phyloP scores from a whole-genome alignment of 2,329 filamentous ascomycete genomes.

The Trichoderma cornu-damae region DNA sequence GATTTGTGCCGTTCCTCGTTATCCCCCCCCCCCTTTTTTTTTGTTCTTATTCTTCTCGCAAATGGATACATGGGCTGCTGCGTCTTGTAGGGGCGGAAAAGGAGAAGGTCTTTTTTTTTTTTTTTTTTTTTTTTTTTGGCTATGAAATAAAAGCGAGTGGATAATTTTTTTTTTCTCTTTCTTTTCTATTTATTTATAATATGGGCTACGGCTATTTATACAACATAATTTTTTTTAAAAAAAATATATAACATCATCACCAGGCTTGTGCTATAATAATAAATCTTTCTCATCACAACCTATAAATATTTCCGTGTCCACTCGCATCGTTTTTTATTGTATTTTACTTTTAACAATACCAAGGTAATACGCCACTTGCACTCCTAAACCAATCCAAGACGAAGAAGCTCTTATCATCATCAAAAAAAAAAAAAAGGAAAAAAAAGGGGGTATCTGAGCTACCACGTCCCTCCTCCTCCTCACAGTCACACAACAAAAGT shows the following conservation, averaged over 20 bases:
- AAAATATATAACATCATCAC: neutral
- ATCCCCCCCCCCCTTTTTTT: neutral
- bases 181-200: neutral
- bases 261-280: neutral
- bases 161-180: neutral
- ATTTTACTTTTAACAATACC: neutral
- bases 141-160: conserved; percentile 10
- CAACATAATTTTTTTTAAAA: conserved; percentile 6
- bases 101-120: neutral
- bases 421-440: neutral
- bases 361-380: neutral
- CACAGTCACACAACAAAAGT: neutral
- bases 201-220: neutral
- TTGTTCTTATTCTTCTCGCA: neutral
- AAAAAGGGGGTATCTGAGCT: conserved; percentile 15
- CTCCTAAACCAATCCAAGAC: neutral
- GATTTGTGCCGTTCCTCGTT: neutral
- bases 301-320: neutral
- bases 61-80: neutral
- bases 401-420: no score
- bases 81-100: neutral
- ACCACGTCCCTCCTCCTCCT: neutral
- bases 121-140: neutral
- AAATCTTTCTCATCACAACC: neutral
- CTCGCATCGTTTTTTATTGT: no score